Conservation (phyloP, 148 eudicot species). For the Rhododendron henanense region DNA sequence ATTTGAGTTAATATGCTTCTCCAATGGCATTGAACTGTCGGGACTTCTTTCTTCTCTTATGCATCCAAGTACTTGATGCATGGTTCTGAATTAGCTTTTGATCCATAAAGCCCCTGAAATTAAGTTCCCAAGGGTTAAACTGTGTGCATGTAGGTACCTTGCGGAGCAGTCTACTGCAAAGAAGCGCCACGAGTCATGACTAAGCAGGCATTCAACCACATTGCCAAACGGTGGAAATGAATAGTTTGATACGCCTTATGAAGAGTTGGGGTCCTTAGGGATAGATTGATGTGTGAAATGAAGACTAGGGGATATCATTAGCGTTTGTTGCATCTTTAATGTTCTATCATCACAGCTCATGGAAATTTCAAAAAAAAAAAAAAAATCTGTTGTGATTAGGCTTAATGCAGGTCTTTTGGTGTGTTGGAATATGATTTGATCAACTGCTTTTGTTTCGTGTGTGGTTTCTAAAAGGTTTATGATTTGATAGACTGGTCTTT, state of each 20-base stretch:
- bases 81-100: background rate
- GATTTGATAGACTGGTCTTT: background rate
- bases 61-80: background rate
- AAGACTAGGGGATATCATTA: background rate
- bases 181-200: constrained; percentile 20
- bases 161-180: constrained; percentile 61
- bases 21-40: background rate
- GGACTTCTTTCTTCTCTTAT: background rate
- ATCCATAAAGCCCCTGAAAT: background rate
- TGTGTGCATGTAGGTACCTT: constrained; percentile 45
- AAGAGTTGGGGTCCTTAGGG: background rate
- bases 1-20: background rate
- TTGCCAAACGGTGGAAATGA: background rate
- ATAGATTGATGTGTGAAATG: background rate
- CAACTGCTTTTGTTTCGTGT: background rate
- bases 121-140: background rate
- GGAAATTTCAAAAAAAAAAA: background rate
- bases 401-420: background rate
- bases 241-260: background rate
- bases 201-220: background rate
- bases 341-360: background rate
- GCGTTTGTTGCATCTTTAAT: background rate
- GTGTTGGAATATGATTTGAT: background rate
- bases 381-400: background rate
- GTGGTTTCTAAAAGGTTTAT: background rate